A percentile compares a stretch with the other conserved stretches of the same genome.
phyloP scores from a whole-genome alignment of 768 basidiomycete genomes.

The Mycena chlorophos region DNA sequence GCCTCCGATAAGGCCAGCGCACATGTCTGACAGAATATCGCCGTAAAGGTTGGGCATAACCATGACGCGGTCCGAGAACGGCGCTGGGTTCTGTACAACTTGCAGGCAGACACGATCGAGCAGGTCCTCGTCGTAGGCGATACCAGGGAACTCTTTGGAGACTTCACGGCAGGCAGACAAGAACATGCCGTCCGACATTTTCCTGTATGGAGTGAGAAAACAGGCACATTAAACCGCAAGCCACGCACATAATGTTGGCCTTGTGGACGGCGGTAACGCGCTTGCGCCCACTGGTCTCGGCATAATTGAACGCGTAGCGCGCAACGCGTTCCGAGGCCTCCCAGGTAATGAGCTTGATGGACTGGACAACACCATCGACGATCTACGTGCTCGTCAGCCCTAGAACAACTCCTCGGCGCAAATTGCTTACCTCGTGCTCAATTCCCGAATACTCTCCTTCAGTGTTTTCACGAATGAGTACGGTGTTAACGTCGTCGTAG shows the following conservation, averaged over 20 bases:
- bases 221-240: constrained; percentile 12
- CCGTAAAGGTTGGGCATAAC: constrained; percentile 99
- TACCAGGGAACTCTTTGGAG: constrained; percentile 90
- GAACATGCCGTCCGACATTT: constrained; percentile 99
- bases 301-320: constrained; percentile 97
- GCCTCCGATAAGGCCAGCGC: constrained; percentile 96
- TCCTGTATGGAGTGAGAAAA: constrained; percentile 54
- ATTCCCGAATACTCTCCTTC: constrained; percentile 99
- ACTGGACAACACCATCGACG: constrained; percentile 97
- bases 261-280: constrained; percentile 99
- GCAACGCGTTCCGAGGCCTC: constrained; percentile 98
- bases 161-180: constrained; percentile 95
- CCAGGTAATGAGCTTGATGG: constrained; percentile 99
- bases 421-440: constrained; percentile 82
- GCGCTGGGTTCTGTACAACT: constrained; percentile 91
- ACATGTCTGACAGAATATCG: constrained; percentile 97
- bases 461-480: constrained; percentile 98
- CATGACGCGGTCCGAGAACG: constrained; percentile 97
- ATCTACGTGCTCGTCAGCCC: constrained; percentile 9
- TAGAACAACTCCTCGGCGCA: constrained; percentile 47
- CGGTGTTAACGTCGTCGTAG: constrained; percentile 97
- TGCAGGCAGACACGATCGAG: constrained; percentile 93
- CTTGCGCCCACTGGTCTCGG: constrained; percentile 81
- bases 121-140: constrained; percentile 95
- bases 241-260: constrained; percentile 92